These are phyloP conservation scores for Aspergillus fumigatiaffinis DNA, from an alignment of 2,329 filamentous ascomycete species.

Conservation along the genomic window DNA sequence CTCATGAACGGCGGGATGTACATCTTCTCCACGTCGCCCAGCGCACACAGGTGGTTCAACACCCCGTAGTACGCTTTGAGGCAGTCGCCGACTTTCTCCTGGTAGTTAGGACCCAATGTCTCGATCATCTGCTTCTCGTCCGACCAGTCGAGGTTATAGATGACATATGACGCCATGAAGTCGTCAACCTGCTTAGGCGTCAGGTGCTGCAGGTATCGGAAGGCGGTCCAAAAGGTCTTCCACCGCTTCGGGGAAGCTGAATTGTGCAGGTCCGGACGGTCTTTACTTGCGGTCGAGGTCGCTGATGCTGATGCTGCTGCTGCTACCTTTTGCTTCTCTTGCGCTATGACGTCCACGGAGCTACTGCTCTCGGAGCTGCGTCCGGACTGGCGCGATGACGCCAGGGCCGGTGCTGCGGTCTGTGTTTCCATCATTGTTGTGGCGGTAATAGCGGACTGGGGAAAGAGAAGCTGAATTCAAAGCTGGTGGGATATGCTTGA, in stretches of 20 bases:
- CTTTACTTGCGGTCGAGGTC: slow-evolving; percentile 2
- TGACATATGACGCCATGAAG: slow-evolving; percentile 55
- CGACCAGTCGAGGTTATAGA: slow-evolving; percentile 55
- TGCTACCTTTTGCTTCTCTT: slow-evolving; percentile 23
- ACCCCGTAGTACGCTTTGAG: slow-evolving; percentile 53
- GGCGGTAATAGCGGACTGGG: neutral
- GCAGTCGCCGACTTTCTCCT: slow-evolving; percentile 49
- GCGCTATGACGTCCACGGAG: slow-evolving; percentile 22
- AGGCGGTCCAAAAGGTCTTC: slow-evolving; percentile 49
- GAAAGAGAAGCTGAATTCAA: neutral
- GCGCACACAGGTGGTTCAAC: slow-evolving; percentile 52
- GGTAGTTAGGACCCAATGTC: slow-evolving; percentile 48
- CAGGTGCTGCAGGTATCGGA: slow-evolving; percentile 49
- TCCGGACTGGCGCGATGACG: slow-evolving; percentile 18
- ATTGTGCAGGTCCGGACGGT: slow-evolving; percentile 35
- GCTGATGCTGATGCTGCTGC: slow-evolving; percentile 14
- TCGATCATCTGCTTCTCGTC: slow-evolving; percentile 48
- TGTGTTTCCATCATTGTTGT: slow-evolving; percentile 15
- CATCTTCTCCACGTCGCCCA: slow-evolving; percentile 57
- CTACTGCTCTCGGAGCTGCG: slow-evolving; percentile 24
- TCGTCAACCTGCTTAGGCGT: slow-evolving; percentile 51
- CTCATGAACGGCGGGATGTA: slow-evolving; percentile 55
- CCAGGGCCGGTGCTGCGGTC: slow-evolving; percentile 10
- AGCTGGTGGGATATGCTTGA: neutral
- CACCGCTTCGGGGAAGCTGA: slow-evolving; percentile 47